Evolutionary conservation across 1,139 yeast species (phyloP).

Genomic region (Taphrina deformans): DNA sequence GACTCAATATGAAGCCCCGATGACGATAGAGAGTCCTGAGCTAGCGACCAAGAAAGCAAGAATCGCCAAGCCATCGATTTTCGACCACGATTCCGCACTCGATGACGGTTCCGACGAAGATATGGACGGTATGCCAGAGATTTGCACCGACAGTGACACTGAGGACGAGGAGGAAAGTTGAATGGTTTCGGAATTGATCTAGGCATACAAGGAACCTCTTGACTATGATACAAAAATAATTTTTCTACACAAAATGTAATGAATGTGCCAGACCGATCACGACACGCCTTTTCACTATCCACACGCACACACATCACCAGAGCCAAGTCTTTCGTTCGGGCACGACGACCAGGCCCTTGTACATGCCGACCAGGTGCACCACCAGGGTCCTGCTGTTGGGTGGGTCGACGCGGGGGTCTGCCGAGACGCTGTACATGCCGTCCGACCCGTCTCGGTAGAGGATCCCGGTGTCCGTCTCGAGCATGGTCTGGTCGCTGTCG

Average conservation of each 20-base stretch:
- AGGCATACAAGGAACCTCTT: no score
- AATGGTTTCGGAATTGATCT: no score
- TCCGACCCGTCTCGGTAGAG: slow-evolving; percentile 13
- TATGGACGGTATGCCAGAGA: slow-evolving; percentile 35
- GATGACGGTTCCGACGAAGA: slow-evolving; percentile 21
- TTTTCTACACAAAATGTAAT: background rate
- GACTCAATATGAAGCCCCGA: background rate
- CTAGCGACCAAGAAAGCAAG: background rate
- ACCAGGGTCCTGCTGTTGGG: slow-evolving; percentile 2
- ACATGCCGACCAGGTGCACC: slow-evolving; percentile 13
- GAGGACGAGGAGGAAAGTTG: slow-evolving; percentile 22
- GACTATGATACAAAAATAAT: background rate
- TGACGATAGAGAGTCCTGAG: background rate
- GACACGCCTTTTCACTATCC: no score
- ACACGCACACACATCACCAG: no score
- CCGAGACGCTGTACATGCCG: slow-evolving; percentile 21
- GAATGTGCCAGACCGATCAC: background rate
- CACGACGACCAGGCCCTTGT: background rate
- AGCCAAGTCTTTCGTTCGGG: slow-evolving; percentile 8
- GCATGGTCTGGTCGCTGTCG: slow-evolving; percentile 24
- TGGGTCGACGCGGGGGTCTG: slow-evolving; percentile 10
- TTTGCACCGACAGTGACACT: slow-evolving; percentile 30
- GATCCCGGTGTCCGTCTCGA: slow-evolving; percentile 15
- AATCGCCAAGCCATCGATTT: background rate
- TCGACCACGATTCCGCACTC: background rate